phyloP scores from a whole-genome alignment of 2,329 filamentous ascomycete species.

The Cordyceps tenuipes region DNA sequence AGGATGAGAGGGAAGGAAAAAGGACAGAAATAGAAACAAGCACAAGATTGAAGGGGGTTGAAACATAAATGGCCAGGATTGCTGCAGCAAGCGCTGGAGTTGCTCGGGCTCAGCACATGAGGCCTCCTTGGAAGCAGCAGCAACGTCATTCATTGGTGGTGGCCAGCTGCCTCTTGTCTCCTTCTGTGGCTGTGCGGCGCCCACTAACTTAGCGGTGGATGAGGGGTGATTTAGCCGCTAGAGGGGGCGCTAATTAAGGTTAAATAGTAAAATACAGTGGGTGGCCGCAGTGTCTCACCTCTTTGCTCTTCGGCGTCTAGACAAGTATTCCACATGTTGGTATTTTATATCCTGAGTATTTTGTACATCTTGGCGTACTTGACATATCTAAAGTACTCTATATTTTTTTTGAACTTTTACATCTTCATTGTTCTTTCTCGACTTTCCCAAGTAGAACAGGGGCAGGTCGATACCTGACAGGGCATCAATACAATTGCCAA shows the following conservation, averaged over 20 bases:
- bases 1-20: neutral
- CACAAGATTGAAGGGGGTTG: neutral
- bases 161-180: neutral
- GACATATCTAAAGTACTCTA: too few relatives aligned
- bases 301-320: too few relatives aligned
- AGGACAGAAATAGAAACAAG: neutral
- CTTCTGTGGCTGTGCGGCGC: neutral
- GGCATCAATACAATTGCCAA: too few relatives aligned
- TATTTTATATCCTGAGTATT: too few relatives aligned
- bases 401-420: too few relatives aligned
- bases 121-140: neutral
- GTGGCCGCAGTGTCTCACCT: too few relatives aligned
- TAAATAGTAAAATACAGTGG: neutral
- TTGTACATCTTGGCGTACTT: too few relatives aligned
- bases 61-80: neutral
- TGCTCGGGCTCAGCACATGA: too few relatives aligned
- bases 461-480: too few relatives aligned
- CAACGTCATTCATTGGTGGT: conserved; percentile 8
- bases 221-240: neutral
- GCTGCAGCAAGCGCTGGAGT: conserved; percentile 6
- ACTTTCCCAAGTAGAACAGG: too few relatives aligned
- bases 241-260: neutral
- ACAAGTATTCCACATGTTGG: too few relatives aligned
- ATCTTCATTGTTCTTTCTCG: too few relatives aligned
- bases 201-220: neutral